Evolutionary conservation across 257 asterid genomes (phyloP), one percentile per base, ranked within the genome.

Genomic region (Paraleonurus japonicus): DNA sequence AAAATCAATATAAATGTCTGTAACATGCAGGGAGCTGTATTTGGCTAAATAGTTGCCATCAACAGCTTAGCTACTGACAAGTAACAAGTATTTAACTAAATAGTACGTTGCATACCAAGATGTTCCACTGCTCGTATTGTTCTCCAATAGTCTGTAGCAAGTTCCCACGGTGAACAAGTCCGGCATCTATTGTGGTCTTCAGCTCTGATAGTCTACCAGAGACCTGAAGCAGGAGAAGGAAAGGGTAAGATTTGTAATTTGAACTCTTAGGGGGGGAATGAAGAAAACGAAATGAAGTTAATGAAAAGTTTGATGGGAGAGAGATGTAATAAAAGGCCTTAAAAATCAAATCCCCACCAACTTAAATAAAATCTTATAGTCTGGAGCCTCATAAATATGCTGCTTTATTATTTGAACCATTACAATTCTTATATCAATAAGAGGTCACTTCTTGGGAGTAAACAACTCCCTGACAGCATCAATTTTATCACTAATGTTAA

Each of bases 131-230:
- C 78, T 88, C 98, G 48, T 75, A 95, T 61, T 87, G 89, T 77
- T 87, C 92, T 61, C 89, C 98, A 82, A 95, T 87, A 77, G 80
- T 68, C 78, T 87, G 93, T 64, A 95, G 81, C 54, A 95, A 80
- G 84, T 88, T 89, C 59, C 90, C 96, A 64, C 94, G 97, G 79
- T 84, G 98, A 82, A 83, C 81, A 74, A 89, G 82, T 58, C 99
- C 98, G 48, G 92, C 95, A 87, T 95, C 99, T 55, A 95, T 85
- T 16, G 99, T 90, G 39, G 93, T 89, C 88, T 88, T 92, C 37
- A 95, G 85, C 84, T 95, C 99, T 0, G 92, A 83, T 33, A 92
- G 85, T 81, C 96, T 92, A 64, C 84, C 88, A 12, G 96, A 89
- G 79, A 90, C 94, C 99, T 95, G 85, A 70, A 78, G 76, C 51